Conservation (phyloP, 2,329 filamentous ascomycete genomes). For the Stenocarpella maydis region DNA sequence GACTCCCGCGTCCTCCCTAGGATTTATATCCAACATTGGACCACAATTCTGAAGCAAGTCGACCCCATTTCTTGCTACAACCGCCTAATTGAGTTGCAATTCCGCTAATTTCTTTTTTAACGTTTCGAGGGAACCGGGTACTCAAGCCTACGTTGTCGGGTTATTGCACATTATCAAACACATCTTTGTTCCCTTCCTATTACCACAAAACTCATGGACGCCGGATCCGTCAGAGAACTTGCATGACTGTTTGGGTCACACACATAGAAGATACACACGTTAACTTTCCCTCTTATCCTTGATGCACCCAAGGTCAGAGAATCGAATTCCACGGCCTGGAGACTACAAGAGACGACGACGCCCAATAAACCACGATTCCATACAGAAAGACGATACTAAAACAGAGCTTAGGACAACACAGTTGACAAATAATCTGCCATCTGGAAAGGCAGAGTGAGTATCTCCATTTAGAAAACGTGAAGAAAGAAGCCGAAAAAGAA, state of each 20-base stretch:
- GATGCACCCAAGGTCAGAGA: too few relatives aligned
- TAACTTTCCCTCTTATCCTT: background rate
- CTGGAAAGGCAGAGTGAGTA: background rate
- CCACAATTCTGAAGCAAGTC: background rate
- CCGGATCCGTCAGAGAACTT: constrained; percentile 9
- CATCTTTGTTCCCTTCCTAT: background rate
- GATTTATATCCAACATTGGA: background rate
- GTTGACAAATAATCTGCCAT: background rate
- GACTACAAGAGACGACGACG: too few relatives aligned
- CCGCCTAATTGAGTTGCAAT: background rate
- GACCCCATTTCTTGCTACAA: background rate
- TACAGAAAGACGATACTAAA: background rate
- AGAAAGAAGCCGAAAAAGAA: background rate
- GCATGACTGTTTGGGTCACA: background rate
- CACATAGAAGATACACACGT: background rate
- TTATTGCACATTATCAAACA: background rate
- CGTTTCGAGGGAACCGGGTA: background rate
- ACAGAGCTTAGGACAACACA: too few relatives aligned
- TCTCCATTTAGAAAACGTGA: background rate
- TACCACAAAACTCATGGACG: background rate
- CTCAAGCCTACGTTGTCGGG: background rate
- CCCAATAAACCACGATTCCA: background rate
- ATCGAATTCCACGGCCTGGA: too few relatives aligned
- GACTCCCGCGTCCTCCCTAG: background rate
- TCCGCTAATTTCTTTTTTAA: background rate